Evolutionary conservation across 1,139 yeast genomes (phyloP).

Genomic region (Scheffersomyces titani): DNA sequence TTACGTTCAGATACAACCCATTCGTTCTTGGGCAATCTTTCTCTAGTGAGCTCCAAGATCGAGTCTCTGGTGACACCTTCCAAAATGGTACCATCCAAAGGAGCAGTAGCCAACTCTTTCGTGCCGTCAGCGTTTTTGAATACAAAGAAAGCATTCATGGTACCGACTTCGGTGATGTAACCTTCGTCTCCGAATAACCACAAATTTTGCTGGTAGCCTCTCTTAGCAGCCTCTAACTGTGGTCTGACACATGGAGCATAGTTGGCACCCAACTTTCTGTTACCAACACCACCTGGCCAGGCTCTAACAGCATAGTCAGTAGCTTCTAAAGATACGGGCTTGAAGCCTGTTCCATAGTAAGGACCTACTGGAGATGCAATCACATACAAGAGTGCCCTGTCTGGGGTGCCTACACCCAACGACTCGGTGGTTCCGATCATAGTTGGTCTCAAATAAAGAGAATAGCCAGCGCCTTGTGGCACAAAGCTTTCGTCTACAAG

Average conservation of each 20-base stretch:
- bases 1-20: constrained; percentile 50
- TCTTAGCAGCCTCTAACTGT: constrained; percentile 79
- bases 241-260: constrained; percentile 95
- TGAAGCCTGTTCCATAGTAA: constrained; percentile 85
- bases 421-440: constrained; percentile 88
- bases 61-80: constrained; percentile 98
- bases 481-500: constrained; percentile 73
- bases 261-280: constrained; percentile 94
- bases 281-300: constrained; percentile 99
- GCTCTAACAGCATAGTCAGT: constrained; percentile 95
- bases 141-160: constrained; percentile 92
- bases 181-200: constrained; percentile 96
- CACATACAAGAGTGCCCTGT: constrained; percentile 75
- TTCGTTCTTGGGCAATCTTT: constrained; percentile 65
- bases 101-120: constrained; percentile 93
- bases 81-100: constrained; percentile 93
- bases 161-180: constrained; percentile 91
- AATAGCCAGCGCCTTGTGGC: constrained; percentile 84
- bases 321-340: constrained; percentile 91
- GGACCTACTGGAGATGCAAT: constrained; percentile 98
- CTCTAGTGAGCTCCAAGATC: constrained; percentile 71
- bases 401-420: constrained; percentile 82
- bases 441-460: constrained; percentile 91
- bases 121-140: constrained; percentile 75
- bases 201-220: constrained; percentile 92